Percentiles rank a stretch among this genome's conserved stretches.
These are phyloP conservation scores for Diaporthe humulicola DNA, from an alignment of 2,329 filamentous ascomycete genomes.

Conservation along the genomic window DNA sequence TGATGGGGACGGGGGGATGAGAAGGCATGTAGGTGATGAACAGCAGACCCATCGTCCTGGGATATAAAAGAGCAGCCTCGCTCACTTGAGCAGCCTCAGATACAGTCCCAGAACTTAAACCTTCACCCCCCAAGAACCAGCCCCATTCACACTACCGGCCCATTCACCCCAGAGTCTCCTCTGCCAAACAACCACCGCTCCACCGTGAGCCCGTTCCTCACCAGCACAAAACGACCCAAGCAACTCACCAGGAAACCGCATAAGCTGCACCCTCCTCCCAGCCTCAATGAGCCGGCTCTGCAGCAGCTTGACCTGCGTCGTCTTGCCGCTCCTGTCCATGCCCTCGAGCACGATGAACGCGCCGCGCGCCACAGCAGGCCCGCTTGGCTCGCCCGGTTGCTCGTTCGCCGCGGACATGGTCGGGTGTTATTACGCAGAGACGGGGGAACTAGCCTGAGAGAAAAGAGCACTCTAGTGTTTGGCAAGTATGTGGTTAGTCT, in stretches of 20 bases:
- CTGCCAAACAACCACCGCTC: background rate
- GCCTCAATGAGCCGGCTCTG: constrained; percentile 65
- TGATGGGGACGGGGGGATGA: background rate
- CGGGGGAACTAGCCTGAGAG: too few species aligned
- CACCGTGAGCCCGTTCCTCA: background rate
- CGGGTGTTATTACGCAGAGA: background rate
- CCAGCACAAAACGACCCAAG: background rate
- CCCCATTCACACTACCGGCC: background rate
- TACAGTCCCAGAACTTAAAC: too few species aligned
- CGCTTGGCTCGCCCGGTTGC: too few species aligned
- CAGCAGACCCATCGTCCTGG: too few species aligned
- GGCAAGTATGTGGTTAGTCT: background rate
- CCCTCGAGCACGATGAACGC: constrained; percentile 89
- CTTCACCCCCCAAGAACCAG: too few species aligned
- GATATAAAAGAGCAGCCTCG: background rate
- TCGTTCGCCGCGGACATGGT: constrained; percentile 2
- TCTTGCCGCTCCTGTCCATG: constrained; percentile 91
- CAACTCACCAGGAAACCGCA: constrained; percentile 70
- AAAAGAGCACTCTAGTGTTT: background rate
- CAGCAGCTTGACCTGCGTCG: constrained; percentile 85
- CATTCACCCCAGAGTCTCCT: background rate
- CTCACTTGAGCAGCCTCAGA: background rate
- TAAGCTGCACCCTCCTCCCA: constrained; percentile 63
- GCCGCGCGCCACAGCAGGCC: constrained; percentile 56
- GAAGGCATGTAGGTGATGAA: background rate